Evolutionary conservation across 1,139 yeast species (phyloP), one percentile per base, ranked within the genome.

Genomic region (Kazachstania sp.): DNA sequence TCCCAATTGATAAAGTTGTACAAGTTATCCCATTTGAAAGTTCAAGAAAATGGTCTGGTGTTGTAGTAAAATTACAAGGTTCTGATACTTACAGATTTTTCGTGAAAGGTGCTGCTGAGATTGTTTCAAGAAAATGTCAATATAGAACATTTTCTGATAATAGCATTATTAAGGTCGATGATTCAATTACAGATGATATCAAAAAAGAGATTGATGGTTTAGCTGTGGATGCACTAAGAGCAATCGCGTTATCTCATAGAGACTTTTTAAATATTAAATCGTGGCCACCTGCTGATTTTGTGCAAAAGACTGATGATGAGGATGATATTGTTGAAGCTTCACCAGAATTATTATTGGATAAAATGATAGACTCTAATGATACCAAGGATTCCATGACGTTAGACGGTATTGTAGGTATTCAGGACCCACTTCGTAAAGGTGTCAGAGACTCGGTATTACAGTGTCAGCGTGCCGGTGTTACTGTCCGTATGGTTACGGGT

Each of bases 401-500:
- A 41, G 92, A 90, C 60, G 79, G 81, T 45, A 70, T 90, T 46
- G 90, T 88, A 38, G 98, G 97, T 57, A 86, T 92, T 59, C 92
- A 86, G 70, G 98, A 92, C 69, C 98, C 98, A 1, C 73, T 92
- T 53, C 81, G 97, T 57, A 78, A 77, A 9, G 97, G 97, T 52
- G 97, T 92, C n/a, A 76, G 81, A 28, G 81, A 83, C 47, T 95
- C 98, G 1, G 96, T 92, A 19, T 72, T 74, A 34, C 83, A 83
- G 61, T 92, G 98, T 69, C 82, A 80, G 57, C 72, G 72, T 38
- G 97, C 98, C 0, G 97, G 98, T 48, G 97, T 92, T 16, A 78
- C 83, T 29, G 97, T 92, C 28, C 77, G 97, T 58, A 92, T 92
- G 98, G 97, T 92, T 45, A 92, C 98, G 23, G 98, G 98, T 66